Evolutionary conservation across 129 eudicot species (phyloP).

Genomic region (Daucus carota): DH1_v3.0 NC_030386.2:4993501-4994000

Average conservation of each 20-base stretch:
- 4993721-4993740: too few relatives aligned
- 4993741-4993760: conserved; percentile 60
- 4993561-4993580: too few relatives aligned
- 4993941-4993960: not conserved
- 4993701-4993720: too few relatives aligned
- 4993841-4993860: conserved; percentile 86
- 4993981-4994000: not conserved
- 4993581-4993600: too few relatives aligned
- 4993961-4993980: not conserved
- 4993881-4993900: conserved; percentile 48
- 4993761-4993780: conserved; percentile 32
- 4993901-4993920: not conserved
- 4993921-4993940: not conserved
- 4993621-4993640: too few relatives aligned
- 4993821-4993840: conserved; percentile 76
- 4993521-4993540: too few relatives aligned
- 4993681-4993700: too few relatives aligned
- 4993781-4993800: conserved; percentile 37
- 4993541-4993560: too few relatives aligned
- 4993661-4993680: too few relatives aligned
- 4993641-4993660: too few relatives aligned
- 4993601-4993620: too few relatives aligned
- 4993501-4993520: too few relatives aligned
- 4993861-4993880: conserved; percentile 82
- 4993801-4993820: conserved; percentile 52